Conservation (phyloP, 192 early-diverging fungal species). For the Linnemannia zychae region DNA sequence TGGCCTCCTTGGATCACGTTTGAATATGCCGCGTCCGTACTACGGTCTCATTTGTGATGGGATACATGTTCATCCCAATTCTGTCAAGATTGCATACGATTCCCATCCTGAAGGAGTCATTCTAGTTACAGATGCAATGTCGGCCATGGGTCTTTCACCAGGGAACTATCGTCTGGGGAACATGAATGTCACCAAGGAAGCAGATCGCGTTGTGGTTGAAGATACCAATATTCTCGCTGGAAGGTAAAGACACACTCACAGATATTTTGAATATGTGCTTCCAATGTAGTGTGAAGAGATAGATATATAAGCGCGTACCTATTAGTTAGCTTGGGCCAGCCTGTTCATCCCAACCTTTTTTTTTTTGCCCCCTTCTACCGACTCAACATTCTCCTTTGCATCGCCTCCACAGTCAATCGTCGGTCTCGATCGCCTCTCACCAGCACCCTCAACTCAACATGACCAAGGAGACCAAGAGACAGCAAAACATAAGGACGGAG, state of each 20-base stretch:
- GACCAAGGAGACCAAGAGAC: not conserved
- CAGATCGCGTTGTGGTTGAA: conserved; percentile 34
- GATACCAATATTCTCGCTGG: conserved; percentile 25
- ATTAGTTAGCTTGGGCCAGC: not conserved
- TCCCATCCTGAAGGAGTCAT: conserved; percentile 82
- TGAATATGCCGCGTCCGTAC: conserved; percentile 72
- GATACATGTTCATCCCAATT: conserved; percentile 86
- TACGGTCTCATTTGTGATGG: conserved; percentile 91
- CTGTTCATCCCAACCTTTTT: conserved; percentile 35
- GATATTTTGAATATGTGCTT: not conserved
- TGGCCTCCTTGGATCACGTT: conserved; percentile 74
- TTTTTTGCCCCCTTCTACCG: conserved; percentile 30
- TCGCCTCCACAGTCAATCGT: not conserved
- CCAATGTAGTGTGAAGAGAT: not conserved
- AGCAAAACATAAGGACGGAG: not conserved
- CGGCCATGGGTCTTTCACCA: conserved; percentile 76
- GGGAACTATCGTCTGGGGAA: conserved; percentile 59
- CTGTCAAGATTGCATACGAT: conserved; percentile 84
- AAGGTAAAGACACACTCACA: conserved; percentile 24
- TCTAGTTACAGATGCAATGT: conserved; percentile 87
- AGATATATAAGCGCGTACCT: not conserved
- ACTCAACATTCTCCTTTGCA: conserved; percentile 6
- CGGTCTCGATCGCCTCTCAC: not conserved
- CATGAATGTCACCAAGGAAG: conserved; percentile 39
- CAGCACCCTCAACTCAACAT: not conserved